Conservation (phyloP, 352 stramenopile species). For the Thraustotheca clavata region DNA sequence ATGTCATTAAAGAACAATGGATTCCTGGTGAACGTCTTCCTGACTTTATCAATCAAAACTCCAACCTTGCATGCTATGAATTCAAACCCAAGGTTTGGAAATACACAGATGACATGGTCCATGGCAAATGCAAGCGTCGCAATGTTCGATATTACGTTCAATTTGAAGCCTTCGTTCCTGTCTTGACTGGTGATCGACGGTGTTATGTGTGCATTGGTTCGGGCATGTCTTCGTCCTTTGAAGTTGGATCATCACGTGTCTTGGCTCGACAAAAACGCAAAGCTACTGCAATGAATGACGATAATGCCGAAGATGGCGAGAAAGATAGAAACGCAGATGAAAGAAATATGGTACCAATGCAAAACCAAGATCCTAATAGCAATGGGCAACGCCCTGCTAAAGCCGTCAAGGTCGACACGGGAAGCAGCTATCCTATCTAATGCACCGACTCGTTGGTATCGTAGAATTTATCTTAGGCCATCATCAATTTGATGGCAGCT, state of each 20-base stretch:
- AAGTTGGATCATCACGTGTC: conserved; percentile 75
- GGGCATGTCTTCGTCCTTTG: conserved; percentile 78
- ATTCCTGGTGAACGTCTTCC: conserved; percentile 71
- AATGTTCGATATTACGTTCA: conserved; percentile 87
- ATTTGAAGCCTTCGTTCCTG: conserved; percentile 77
- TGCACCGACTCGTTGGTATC: not conserved
- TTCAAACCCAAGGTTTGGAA: conserved; percentile 88
- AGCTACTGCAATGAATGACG: conserved; percentile 33
- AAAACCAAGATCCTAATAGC: not conserved
- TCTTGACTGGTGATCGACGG: conserved; percentile 56
- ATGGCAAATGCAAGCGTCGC: conserved; percentile 80
- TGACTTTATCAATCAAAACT: conserved; percentile 75
- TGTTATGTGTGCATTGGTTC: conserved; percentile 83
- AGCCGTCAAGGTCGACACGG: not conserved
- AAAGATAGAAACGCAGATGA: conserved; percentile 11
- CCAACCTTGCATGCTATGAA: conserved; percentile 66
- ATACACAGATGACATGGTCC: conserved; percentile 83
- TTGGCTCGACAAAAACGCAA: conserved; percentile 80
- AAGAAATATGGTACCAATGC: not conserved
- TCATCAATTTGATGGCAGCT: not conserved
- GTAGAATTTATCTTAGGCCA: not conserved
- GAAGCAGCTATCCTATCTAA: conserved; percentile 3
- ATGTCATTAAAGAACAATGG: conserved; percentile 80
- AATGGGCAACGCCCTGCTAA: not conserved
- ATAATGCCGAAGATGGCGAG: conserved; percentile 1